Conservation (phyloP, 257 asterid genomes). For the Solanum arcanum region DNA sequence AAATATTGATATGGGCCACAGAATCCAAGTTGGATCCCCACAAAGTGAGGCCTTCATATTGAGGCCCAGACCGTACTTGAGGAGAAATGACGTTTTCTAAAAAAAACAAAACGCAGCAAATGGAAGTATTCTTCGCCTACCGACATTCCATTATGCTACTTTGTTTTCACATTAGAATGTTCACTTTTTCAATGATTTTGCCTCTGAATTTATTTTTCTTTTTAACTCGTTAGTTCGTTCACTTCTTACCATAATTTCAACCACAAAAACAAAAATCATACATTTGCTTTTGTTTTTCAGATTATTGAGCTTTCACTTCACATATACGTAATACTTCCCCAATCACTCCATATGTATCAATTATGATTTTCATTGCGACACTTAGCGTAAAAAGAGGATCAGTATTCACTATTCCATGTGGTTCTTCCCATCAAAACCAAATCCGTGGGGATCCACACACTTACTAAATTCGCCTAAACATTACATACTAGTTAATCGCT, state of each 20-base stretch:
- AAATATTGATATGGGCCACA: background rate
- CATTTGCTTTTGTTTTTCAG: background rate
- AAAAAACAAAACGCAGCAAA: background rate
- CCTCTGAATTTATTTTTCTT: background rate
- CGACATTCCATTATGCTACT: background rate
- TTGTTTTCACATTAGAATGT: background rate
- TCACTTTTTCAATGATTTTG: background rate
- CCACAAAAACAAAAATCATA: background rate
- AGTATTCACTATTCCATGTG: background rate
- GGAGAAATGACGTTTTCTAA: background rate
- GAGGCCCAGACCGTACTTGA: background rate
- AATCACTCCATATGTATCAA: background rate
- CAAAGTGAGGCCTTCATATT: background rate
- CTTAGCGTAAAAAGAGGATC: background rate
- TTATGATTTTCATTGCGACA: background rate
- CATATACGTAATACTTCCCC: background rate
- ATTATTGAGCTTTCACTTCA: slow-evolving; percentile 1
- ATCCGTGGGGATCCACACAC: background rate
- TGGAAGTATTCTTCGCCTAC: background rate
- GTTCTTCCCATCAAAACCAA: background rate
- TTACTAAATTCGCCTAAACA: background rate
- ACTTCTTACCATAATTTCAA: background rate
- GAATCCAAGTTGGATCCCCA: background rate
- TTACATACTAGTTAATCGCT: background rate
- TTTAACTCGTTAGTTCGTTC: background rate